phyloP scores from a whole-genome alignment of 108 stramenopile genomes.

The Cyclotella sp. region DNA sequence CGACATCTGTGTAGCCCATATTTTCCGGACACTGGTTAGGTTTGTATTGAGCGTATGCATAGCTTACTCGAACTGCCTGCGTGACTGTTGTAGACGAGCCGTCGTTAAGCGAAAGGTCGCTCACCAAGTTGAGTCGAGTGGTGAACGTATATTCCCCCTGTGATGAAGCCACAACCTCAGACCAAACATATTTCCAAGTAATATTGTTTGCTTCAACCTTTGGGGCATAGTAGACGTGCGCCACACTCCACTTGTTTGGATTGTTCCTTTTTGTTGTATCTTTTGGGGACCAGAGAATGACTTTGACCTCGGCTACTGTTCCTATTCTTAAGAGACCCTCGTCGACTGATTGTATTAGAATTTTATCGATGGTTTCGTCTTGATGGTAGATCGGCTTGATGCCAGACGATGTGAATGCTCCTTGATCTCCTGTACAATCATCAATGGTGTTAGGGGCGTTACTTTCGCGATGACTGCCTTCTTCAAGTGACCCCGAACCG shows the following conservation, averaged over 20 bases:
- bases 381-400: constrained; percentile 4
- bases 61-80: constrained; percentile 23
- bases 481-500: background rate
- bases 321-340: background rate
- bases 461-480: background rate
- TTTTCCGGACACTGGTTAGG: constrained; percentile 4
- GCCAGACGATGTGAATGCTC: background rate
- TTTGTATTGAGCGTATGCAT: constrained; percentile 17
- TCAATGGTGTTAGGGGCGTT: constrained; percentile 21
- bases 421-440: constrained; percentile 11
- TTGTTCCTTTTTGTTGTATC: constrained; percentile 1
- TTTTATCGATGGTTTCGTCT: constrained; percentile 24
- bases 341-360: constrained; percentile 5
- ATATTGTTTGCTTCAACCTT: constrained; percentile 5
- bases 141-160: background rate
- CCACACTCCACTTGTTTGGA: constrained; percentile 24
- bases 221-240: constrained; percentile 22
- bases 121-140: background rate
- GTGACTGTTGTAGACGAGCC: background rate
- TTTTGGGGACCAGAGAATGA: constrained; percentile 3
- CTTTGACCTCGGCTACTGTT: constrained; percentile 6
- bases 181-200: constrained; percentile 8
- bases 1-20: constrained; percentile 8
- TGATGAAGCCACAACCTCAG: background rate
- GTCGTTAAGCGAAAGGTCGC: background rate